phyloP scores from a whole-genome alignment of 2,329 filamentous ascomycete species.

The Capronia coronata region DNA sequence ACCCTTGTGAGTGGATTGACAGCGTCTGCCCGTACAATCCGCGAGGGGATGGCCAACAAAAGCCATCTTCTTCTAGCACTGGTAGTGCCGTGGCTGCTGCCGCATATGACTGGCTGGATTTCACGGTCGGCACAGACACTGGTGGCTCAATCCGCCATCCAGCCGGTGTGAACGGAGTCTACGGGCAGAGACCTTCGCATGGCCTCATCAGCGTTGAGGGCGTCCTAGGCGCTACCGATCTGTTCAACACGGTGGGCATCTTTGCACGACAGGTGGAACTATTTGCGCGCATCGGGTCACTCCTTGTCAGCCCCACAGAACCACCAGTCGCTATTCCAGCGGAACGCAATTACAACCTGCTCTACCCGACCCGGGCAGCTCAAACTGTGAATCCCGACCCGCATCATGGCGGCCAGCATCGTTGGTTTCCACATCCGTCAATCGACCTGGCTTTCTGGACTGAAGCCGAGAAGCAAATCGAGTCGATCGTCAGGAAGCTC shows the following conservation, averaged over 20 bases:
- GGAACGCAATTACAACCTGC: constrained; percentile 23
- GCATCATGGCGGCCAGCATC: constrained; percentile 17
- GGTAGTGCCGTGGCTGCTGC: constrained; percentile 30
- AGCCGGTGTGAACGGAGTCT: constrained; percentile 39
- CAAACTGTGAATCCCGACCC: constrained; percentile 19
- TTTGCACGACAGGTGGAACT: constrained; percentile 30
- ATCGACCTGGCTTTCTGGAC: constrained; percentile 20
- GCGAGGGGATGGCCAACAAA: constrained; percentile 35
- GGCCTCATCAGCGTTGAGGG: constrained; percentile 43
- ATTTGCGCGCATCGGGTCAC: constrained; percentile 22
- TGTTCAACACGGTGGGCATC: constrained; percentile 32
- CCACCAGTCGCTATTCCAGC: not conserved
- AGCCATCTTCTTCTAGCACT: constrained; percentile 28
- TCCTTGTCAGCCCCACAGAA: constrained; percentile 11
- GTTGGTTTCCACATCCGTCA: constrained; percentile 29
- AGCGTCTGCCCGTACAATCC: constrained; percentile 37
- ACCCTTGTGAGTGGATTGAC: constrained; percentile 31
- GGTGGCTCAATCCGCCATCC: constrained; percentile 45
- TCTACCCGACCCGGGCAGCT: constrained; percentile 27
- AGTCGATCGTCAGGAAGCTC: constrained; percentile 27
- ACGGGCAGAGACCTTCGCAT: constrained; percentile 44
- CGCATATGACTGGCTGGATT: constrained; percentile 35
- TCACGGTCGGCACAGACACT: constrained; percentile 31
- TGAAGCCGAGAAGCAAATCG: constrained; percentile 28
- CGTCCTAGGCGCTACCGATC: constrained; percentile 37